phyloP scores from a whole-genome alignment of 768 basidiomycete species.

The Gloeostereum incarnatum region DNA sequence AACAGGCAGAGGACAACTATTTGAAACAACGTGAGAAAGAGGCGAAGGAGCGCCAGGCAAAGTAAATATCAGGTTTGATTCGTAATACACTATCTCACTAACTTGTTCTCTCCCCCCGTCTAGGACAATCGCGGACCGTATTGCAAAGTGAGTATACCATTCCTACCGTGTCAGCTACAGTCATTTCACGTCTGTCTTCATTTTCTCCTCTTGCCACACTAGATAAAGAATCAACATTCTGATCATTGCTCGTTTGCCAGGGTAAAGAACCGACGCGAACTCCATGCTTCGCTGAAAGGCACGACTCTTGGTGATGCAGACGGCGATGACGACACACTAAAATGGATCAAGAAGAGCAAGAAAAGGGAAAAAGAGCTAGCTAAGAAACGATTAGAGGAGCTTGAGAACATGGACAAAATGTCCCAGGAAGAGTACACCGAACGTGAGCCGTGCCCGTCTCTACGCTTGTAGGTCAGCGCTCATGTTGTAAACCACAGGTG shows the following conservation, averaged over 20 bases:
- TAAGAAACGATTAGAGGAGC: constrained; percentile 69
- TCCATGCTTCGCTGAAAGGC: constrained; percentile 88
- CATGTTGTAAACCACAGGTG: constrained; percentile 38
- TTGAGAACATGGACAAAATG: constrained; percentile 77
- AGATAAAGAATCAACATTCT: constrained; percentile 15
- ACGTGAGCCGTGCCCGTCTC: constrained; percentile 40
- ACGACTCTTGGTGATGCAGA: constrained; percentile 85
- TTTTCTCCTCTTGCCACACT: constrained; percentile 28
- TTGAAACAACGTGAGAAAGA: constrained; percentile 60
- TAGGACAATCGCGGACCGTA: constrained; percentile 64
- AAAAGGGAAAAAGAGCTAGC: constrained; percentile 88
- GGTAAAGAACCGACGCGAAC: constrained; percentile 90
- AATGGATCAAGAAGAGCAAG: constrained; percentile 90
- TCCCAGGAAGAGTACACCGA: constrained; percentile 78
- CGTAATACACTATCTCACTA: too few relatives aligned
- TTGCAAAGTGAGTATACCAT: constrained; percentile 78
- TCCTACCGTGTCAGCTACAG: constrained; percentile 12
- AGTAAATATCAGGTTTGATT: constrained; percentile 38
- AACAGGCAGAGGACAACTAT: constrained; percentile 85
- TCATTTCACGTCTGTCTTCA: constrained; percentile 38
- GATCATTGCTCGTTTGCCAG: constrained; percentile 49
- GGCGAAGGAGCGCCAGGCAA: constrained; percentile 62
- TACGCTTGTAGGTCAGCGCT: neutral
- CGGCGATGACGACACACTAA: constrained; percentile 70
- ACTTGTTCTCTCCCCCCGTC: constrained; percentile 13